Evolutionary conservation across 2,329 filamentous ascomycete genomes (phyloP).

Genomic region (Fusarium sp.): DNA sequence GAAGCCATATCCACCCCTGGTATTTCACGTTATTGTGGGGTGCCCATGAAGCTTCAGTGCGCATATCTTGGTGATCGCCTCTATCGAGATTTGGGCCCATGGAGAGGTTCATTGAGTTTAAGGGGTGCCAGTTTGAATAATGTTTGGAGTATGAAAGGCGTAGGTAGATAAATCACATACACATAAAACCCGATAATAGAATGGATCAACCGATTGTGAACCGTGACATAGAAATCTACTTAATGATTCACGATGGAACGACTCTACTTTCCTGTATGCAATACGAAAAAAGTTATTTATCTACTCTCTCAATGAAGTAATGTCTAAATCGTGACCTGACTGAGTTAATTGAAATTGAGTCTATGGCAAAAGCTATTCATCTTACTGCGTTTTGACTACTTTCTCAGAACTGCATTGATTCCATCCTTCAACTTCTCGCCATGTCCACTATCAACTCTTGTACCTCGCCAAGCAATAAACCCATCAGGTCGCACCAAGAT

Average conservation of each 20-base stretch:
- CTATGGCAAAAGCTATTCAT: neutral
- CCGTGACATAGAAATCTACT: accelerated
- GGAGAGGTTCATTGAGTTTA: neutral
- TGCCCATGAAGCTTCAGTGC: neutral
- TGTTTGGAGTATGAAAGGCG: accelerated
- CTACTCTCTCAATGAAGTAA: accelerated
- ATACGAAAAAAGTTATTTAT: neutral
- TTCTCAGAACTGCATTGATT: neutral
- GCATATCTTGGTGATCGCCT: neutral
- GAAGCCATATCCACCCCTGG: neutral
- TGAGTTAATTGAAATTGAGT: neutral
- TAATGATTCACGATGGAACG: accelerated
- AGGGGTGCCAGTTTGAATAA: neutral
- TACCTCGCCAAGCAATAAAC: neutral
- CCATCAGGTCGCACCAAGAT: neutral
- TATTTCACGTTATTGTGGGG: accelerated
- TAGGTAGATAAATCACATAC: neutral
- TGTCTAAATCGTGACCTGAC: neutral
- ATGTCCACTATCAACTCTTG: neutral
- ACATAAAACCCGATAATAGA: accelerated
- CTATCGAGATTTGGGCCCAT: neutral
- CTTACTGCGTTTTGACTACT: accelerated
- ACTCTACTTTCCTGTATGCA: neutral
- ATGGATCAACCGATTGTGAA: accelerated
- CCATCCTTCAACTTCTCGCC: neutral